phyloP scores from a whole-genome alignment of 352 stramenopile genomes.

The Ophiocytium majus region DNA sequence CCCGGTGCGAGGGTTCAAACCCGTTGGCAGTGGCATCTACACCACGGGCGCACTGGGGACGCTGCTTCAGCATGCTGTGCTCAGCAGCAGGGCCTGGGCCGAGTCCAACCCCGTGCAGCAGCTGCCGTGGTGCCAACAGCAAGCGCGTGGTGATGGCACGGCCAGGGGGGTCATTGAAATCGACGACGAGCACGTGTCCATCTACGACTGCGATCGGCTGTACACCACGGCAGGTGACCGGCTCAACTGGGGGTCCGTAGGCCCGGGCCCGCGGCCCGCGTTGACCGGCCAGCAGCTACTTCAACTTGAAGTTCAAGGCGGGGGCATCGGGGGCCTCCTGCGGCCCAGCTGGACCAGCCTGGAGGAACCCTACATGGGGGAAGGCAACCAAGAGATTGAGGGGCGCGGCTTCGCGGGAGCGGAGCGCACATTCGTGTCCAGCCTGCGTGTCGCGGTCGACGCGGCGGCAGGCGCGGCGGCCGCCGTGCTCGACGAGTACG shows the following conservation, averaged over 20 bases:
- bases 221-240: not conserved
- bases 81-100: not conserved
- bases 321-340: not conserved
- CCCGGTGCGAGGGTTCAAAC: not conserved
- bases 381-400: no score
- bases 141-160: not conserved
- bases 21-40: not conserved
- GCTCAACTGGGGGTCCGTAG: not conserved
- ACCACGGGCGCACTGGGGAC: not conserved
- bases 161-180: not conserved
- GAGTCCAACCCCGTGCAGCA: no score
- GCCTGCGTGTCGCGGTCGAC: not conserved
- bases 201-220: not conserved
- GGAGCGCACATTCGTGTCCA: not conserved
- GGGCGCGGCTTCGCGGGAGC: not conserved
- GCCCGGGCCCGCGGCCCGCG: no score
- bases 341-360: not conserved
- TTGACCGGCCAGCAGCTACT: not conserved
- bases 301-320: not conserved
- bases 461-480: no score
- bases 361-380: not conserved
- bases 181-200: not conserved
- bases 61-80: not conserved
- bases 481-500: not conserved
- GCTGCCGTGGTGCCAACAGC: not conserved